phyloP scores from a whole-genome alignment of 2,329 filamentous ascomycete genomes.

The Fusarium pseudoanthophilum region DNA sequence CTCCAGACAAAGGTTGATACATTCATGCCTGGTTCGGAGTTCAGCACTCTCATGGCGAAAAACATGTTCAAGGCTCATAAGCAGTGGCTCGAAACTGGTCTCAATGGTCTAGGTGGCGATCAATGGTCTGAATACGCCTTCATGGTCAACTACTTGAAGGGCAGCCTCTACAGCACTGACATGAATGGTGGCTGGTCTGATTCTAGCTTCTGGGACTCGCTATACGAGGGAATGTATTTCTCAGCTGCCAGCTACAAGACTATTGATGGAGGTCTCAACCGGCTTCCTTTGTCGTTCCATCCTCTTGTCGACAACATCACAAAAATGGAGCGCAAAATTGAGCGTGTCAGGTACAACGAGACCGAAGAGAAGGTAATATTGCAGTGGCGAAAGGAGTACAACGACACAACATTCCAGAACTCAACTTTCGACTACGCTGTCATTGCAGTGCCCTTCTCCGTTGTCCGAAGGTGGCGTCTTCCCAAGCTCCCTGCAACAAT shows the following conservation, averaged over 20 bases:
- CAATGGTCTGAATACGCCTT: slow-evolving; percentile 14
- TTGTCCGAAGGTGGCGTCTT: slow-evolving; percentile 11
- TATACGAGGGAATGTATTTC: slow-evolving; percentile 3
- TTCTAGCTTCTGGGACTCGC: background rate
- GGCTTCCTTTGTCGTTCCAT: background rate
- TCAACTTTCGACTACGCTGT: slow-evolving; percentile 7
- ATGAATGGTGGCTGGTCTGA: background rate
- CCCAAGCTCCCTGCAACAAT: background rate
- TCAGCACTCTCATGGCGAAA: slow-evolving; percentile 15
- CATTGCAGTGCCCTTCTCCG: background rate
- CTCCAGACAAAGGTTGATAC: background rate
- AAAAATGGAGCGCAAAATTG: slow-evolving; percentile 6
- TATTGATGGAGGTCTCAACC: background rate
- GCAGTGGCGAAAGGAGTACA: background rate
- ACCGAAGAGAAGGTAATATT: background rate
- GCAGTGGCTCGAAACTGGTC: slow-evolving; percentile 11
- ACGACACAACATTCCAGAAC: slow-evolving; percentile 8
- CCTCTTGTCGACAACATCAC: slow-evolving; percentile 3
- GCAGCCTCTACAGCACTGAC: slow-evolving; percentile 2
- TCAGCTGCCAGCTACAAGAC: slow-evolving; percentile 8
- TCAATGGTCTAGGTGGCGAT: background rate
- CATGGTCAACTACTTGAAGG: slow-evolving; percentile 18
- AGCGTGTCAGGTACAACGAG: background rate
- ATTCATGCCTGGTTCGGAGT: background rate
- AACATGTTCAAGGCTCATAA: slow-evolving; percentile 23